Base-by-base conservation (phyloP, 179 eudicot species). In the Corrigiola litoralis region DNA sequence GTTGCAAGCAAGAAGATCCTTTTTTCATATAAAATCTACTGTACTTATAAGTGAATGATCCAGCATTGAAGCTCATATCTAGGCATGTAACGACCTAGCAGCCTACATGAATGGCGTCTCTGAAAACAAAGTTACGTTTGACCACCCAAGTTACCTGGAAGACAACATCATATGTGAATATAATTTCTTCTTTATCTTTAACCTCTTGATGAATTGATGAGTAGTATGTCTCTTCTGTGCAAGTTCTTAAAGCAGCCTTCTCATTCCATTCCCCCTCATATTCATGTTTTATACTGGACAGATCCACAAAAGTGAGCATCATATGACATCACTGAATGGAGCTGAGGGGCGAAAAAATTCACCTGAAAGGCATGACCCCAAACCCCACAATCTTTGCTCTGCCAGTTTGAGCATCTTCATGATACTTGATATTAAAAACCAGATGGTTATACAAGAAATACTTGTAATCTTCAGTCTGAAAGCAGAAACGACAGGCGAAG, bases 131-230 rank as follows among this genome's bases (percentile, higher is more conserved):
- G n/a, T n/a, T n/a, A 14, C 2, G 14, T 40, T n/a, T 40, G 44
- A 2, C 0, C 3, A 3, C 14, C 4, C 14, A 42, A 44, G 51
- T 67, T 70, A 88, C 96, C 84, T 86, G 75, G 66, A 84, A 88
- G 16, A 72, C 80, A 65, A 88, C 89, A 81, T 88, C 96, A 70
- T 88, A 88, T 21, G 92, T 88, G 66, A 88, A 88, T 48, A 88
- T 76, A 31, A 88, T 82, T 66, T 88, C 96, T 66, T 82, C 79
- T 68, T 84, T 82, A 41, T 82, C 83, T 57, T 79, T 85, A 56
- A 88, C 87, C 70, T 82, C 85, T 70, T 86, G 92, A 40, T 3
- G 44, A 40, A n/a, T 6, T 3, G 44, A 13, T 40, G 44, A n/a
- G 14, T 40, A 40, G 17, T 13, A 40, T n/a, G 44, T 13, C n/a